Evolutionary conservation across 768 basidiomycete genomes (phyloP).

Genomic region (Chalciporus piperatus): DNA sequence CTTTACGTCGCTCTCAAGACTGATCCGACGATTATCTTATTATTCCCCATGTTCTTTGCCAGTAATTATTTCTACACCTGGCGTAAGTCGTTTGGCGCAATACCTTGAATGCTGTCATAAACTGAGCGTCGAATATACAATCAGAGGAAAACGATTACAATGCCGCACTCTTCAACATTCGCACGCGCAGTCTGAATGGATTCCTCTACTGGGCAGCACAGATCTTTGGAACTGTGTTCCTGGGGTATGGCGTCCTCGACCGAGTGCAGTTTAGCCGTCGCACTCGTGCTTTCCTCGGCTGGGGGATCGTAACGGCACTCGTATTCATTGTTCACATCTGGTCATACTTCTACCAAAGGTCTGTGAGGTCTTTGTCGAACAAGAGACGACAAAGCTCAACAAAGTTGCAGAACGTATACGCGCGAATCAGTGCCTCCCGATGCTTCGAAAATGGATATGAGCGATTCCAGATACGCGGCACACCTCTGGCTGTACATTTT

Average conservation of each 20-base stretch:
- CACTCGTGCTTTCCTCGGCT: conserved; percentile 67
- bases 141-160: conserved; percentile 80
- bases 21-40: conserved; percentile 68
- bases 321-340: conserved; percentile 71
- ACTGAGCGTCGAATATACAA: conserved; percentile 10
- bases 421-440: conserved; percentile 43
- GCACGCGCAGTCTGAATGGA: conserved; percentile 72
- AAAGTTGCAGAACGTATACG: conserved; percentile 49
- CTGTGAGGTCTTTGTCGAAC: conserved; percentile 16
- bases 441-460: conserved; percentile 55
- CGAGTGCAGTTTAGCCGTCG: conserved; percentile 54
- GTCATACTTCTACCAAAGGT: conserved; percentile 78
- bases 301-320: conserved; percentile 58
- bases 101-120: background rate
- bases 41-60: conserved; percentile 85
- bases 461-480: conserved; percentile 50
- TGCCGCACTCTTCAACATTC: conserved; percentile 76
- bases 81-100: conserved; percentile 47
- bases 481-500: conserved; percentile 64
- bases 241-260: conserved; percentile 66
- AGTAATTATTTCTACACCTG: conserved; percentile 87
- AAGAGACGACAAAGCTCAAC: background rate
- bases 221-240: conserved; percentile 69
- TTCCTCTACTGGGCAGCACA: conserved; percentile 80
- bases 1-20: conserved; percentile 65